phyloP scores from a whole-genome alignment of 2,329 filamentous ascomycete genomes.

The Dothiorella sarmentorum region DNA sequence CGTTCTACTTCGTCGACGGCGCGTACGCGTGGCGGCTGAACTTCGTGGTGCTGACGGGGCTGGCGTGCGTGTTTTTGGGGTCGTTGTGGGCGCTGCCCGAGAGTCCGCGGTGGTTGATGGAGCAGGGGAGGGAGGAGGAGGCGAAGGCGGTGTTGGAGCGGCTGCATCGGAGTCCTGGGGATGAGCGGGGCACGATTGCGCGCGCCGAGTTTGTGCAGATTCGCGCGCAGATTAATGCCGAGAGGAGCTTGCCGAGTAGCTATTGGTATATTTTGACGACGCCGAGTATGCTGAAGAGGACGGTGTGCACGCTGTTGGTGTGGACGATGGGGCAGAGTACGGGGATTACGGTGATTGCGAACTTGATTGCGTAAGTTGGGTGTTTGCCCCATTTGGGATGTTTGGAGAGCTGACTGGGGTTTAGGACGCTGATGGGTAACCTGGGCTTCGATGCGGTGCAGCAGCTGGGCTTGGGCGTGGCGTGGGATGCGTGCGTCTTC shows the following conservation, averaged over 20 bases:
- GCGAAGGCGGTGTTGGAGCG: slow-evolving; percentile 34
- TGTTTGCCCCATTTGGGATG: rapidly evolving
- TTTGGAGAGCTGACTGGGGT: not conserved
- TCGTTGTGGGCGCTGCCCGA: slow-evolving; percentile 53
- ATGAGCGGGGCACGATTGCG: slow-evolving; percentile 25
- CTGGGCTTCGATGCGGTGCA: slow-evolving; percentile 29
- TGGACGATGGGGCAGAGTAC: slow-evolving; percentile 33
- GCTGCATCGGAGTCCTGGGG: slow-evolving; percentile 26
- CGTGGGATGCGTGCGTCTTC: slow-evolving; percentile 28
- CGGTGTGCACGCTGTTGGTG: slow-evolving; percentile 28
- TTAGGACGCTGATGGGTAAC: slow-evolving; percentile 28
- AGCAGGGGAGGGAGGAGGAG: slow-evolving; percentile 52
- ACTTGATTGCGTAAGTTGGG: slow-evolving; percentile 21
- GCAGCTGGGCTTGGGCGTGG: slow-evolving; percentile 30
- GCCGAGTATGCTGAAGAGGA: slow-evolving; percentile 27
- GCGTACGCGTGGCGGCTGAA: slow-evolving; percentile 55
- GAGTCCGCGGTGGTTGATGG: slow-evolving; percentile 56
- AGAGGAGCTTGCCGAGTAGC: slow-evolving; percentile 24
- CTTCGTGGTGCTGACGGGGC: slow-evolving; percentile 26
- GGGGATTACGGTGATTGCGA: slow-evolving; percentile 31
- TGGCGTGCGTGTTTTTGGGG: slow-evolving; percentile 41
- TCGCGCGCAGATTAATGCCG: slow-evolving; percentile 27
- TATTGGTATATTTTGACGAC: slow-evolving; percentile 29
- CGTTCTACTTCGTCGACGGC: slow-evolving; percentile 3
- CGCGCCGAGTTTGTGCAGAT: slow-evolving; percentile 29